Evolutionary conservation across 2,329 filamentous ascomycete genomes (phyloP).

Genomic region (Venturia carpophila): DNA sequence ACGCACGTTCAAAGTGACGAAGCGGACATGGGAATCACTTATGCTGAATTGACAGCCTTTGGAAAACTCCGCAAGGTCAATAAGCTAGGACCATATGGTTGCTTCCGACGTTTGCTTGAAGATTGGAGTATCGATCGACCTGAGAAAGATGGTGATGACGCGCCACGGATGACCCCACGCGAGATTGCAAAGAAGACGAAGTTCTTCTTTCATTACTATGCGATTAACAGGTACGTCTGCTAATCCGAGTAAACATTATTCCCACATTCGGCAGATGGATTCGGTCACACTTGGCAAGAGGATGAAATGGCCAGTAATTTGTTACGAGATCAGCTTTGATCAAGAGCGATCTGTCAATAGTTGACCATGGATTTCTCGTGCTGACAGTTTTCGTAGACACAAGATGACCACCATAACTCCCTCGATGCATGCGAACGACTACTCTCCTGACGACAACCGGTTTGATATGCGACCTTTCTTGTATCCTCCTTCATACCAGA

Average conservation of each 20-base stretch:
- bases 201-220: conserved; percentile 43
- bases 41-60: conserved; percentile 47
- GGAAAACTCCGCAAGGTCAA: conserved; percentile 48
- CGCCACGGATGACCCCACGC: conserved; percentile 38
- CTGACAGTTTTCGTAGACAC: conserved; percentile 35
- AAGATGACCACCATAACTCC: conserved; percentile 34
- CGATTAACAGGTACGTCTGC: conserved; percentile 43
- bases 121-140: conserved; percentile 33
- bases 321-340: too few species aligned
- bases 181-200: neutral
- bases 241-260: neutral
- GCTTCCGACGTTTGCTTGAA: conserved; percentile 46
- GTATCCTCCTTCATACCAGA: conserved; percentile 37
- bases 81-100: conserved; percentile 48
- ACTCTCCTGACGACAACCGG: conserved; percentile 51
- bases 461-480: conserved; percentile 51
- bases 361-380: neutral
- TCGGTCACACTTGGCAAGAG: too few species aligned
- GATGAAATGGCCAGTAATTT: too few species aligned
- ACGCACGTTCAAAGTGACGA: conserved; percentile 54
- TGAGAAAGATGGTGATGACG: conserved; percentile 27
- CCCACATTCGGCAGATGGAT: too few species aligned
- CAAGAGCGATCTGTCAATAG: too few species aligned
- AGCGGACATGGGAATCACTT: conserved; percentile 44
- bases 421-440: conserved; percentile 32